Evolutionary conservation across 2,329 filamentous ascomycete species (phyloP).

Genomic region (Hypocrella siamensis): DNA sequence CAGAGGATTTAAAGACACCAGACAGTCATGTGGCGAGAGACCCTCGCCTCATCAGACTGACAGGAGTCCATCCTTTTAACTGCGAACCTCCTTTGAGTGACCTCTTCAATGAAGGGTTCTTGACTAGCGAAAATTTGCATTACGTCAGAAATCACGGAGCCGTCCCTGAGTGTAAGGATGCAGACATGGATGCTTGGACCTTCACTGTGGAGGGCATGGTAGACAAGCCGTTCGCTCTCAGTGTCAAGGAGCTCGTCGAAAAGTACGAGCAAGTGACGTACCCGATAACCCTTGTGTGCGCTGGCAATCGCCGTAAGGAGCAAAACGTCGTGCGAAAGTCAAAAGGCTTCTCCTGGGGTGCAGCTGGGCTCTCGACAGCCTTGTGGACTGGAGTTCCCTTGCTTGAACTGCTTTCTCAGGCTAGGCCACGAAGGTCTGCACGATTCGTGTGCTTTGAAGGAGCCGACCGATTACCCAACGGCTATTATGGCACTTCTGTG

Average conservation of each 20-base stretch:
- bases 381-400: slow-evolving; percentile 75
- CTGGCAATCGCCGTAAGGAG: slow-evolving; percentile 82
- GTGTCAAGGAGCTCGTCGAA: slow-evolving; percentile 53
- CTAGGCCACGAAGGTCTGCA: slow-evolving; percentile 52
- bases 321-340: slow-evolving; percentile 83
- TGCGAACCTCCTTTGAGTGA: slow-evolving; percentile 69
- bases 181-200: slow-evolving; percentile 62
- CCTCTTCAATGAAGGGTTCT: slow-evolving; percentile 65
- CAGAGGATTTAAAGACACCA: slow-evolving; percentile 69
- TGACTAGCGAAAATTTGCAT: slow-evolving; percentile 77
- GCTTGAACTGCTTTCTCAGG: slow-evolving; percentile 51
- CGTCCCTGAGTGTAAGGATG: slow-evolving; percentile 60
- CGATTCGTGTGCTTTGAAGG: slow-evolving; percentile 85
- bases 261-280: slow-evolving; percentile 72
- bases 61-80: slow-evolving; percentile 83
- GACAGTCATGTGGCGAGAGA: slow-evolving; percentile 71
- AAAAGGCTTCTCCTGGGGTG: slow-evolving; percentile 89
- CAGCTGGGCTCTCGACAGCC: slow-evolving; percentile 74
- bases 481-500: slow-evolving; percentile 74
- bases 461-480: slow-evolving; percentile 75
- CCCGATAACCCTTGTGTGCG: slow-evolving; percentile 79
- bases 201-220: slow-evolving; percentile 76
- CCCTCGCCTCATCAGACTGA: slow-evolving; percentile 67
- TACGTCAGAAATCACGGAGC: slow-evolving; percentile 85
- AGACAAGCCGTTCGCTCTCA: slow-evolving; percentile 57